These are phyloP conservation scores for Cochlearia excelsa DNA, from an alignment of 345 rosid species.

Conservation along the genomic window DNA sequence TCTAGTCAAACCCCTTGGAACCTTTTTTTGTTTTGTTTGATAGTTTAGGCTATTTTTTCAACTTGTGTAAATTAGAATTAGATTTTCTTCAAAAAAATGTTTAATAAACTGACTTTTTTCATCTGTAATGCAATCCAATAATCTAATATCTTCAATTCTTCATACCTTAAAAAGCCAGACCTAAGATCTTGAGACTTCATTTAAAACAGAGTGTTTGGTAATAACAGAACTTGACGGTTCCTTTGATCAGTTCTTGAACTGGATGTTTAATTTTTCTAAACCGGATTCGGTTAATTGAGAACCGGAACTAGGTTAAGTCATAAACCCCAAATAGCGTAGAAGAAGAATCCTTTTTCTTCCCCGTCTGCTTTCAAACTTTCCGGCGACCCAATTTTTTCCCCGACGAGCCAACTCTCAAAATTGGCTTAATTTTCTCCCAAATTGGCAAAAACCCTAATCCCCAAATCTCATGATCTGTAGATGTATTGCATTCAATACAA, in stretches of 20 bases:
- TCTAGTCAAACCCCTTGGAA: too few species aligned
- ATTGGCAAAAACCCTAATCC: slow-evolving; percentile 5
- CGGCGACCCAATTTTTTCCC: slow-evolving; percentile 10
- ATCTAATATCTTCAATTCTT: too few species aligned
- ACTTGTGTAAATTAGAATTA: too few species aligned
- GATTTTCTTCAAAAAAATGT: too few species aligned
- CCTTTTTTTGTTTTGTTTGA: too few species aligned
- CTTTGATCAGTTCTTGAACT: too few species aligned
- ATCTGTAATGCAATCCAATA: too few species aligned
- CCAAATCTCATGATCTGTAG: slow-evolving; percentile 45
- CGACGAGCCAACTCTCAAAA: slow-evolving; percentile 14
- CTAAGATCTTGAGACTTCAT: neutral
- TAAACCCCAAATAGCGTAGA: neutral
- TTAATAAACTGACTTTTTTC: too few species aligned
- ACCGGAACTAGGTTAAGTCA: neutral
- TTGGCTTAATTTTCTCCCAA: neutral
- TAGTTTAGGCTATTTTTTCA: too few species aligned
- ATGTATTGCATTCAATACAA: slow-evolving; percentile 37
- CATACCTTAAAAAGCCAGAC: neutral
- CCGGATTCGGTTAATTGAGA: neutral
- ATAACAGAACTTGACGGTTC: too few species aligned
- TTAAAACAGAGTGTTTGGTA: too few species aligned
- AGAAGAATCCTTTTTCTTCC: neutral
- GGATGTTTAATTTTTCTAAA: too few species aligned
- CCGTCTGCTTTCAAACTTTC: neutral